Conservation (phyloP, 2,329 filamentous ascomycete genomes). For the Pseudogymnoascus sp. region DNA sequence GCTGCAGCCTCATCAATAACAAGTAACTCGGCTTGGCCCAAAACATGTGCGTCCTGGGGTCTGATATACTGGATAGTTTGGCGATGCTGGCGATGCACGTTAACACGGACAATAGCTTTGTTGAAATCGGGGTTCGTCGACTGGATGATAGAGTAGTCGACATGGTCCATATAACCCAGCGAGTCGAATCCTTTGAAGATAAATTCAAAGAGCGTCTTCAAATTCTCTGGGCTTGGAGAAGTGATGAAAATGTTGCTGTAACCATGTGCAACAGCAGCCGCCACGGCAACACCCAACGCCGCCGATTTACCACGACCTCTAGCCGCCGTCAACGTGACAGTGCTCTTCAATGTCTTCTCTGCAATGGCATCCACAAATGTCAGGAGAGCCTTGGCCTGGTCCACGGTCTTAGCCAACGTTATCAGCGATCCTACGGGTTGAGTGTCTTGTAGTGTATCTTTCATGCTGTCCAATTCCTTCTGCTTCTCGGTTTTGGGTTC, state of each 20-base stretch:
- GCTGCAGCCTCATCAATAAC: conserved; percentile 98
- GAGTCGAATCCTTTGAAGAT: conserved; percentile 98
- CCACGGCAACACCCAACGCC: conserved; percentile 86
- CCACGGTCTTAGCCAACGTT: conserved; percentile 78
- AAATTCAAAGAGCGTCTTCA: conserved; percentile 98
- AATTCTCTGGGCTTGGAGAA: conserved; percentile 91
- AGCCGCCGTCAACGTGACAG: conserved; percentile 85
- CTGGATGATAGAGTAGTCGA: conserved; percentile 96
- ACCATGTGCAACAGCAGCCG: conserved; percentile 86
- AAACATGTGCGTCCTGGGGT: conserved; percentile 87
- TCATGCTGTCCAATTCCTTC: conserved; percentile 75
- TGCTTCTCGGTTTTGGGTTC: conserved; percentile 64
- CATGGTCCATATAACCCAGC: conserved; percentile 85
- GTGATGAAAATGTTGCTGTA: conserved; percentile 99
- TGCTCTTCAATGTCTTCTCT: conserved; percentile 90
- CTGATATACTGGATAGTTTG: conserved; percentile 99
- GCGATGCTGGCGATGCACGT: conserved; percentile 87
- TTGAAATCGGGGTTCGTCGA: conserved; percentile 98
- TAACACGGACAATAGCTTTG: conserved; percentile 95
- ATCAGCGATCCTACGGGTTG: conserved; percentile 81
- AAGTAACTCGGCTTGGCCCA: conserved; percentile 89
- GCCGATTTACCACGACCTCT: conserved; percentile 96
- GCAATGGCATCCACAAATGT: conserved; percentile 95
- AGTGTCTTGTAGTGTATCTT: conserved; percentile 76
- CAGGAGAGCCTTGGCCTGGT: conserved; percentile 93